Conservation (phyloP, 495 filamentous ascomycete species). For the Lophiotrema nucula region DNA sequence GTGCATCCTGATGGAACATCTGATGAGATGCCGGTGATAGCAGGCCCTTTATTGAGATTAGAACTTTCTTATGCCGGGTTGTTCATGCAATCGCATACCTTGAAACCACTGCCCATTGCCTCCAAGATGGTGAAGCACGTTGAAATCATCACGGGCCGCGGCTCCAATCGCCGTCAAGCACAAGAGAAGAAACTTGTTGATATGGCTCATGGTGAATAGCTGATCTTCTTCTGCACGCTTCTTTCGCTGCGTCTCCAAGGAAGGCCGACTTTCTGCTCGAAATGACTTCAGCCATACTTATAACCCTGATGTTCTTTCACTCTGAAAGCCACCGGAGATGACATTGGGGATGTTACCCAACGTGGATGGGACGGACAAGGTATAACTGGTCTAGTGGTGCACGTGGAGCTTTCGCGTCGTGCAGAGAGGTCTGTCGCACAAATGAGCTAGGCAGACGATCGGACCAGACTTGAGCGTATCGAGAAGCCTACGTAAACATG, state of each 20-base stretch:
- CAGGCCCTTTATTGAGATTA: slow-evolving; percentile 43
- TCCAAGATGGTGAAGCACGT: slow-evolving; percentile 50
- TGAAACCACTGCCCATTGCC: slow-evolving; percentile 56
- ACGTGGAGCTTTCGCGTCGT: background rate
- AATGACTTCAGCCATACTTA: background rate
- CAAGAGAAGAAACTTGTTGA: background rate
- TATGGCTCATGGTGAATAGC: background rate
- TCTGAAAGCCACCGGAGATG: slow-evolving; percentile 7
- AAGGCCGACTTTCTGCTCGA: no score
- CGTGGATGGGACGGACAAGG: background rate
- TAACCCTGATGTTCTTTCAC: background rate
- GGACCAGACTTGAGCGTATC: no score
- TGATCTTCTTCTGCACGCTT: no score
- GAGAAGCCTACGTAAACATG: no score
- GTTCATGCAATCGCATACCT: no score
- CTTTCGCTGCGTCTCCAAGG: no score
- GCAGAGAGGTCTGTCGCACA: background rate
- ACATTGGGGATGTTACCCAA: slow-evolving; percentile 17
- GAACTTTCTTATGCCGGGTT: no score
- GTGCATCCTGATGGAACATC: slow-evolving; percentile 51
- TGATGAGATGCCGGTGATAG: slow-evolving; percentile 52
- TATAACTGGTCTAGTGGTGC: background rate
- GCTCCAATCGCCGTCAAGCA: background rate
- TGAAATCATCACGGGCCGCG: slow-evolving; percentile 7
- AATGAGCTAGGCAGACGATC: background rate